Evolutionary conservation across 2,329 filamentous ascomycete genomes (phyloP).

Genomic region (Aspergillus sergii): DNA sequence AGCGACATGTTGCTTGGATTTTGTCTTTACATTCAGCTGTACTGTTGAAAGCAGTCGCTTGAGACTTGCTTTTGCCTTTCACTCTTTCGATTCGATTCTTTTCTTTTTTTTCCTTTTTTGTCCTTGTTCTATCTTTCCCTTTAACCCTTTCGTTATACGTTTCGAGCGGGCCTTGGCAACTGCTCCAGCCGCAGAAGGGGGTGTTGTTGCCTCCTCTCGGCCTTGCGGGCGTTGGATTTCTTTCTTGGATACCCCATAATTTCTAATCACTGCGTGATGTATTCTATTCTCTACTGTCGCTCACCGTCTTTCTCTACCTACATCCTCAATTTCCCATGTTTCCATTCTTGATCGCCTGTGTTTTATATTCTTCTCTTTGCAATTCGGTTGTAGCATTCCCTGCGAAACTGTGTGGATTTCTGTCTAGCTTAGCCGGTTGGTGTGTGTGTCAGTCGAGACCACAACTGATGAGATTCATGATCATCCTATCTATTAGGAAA

Average conservation of each 20-base stretch:
- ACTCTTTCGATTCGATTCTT: slow-evolving; percentile 16
- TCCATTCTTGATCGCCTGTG: background rate
- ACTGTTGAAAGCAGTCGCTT: background rate
- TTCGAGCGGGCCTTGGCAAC: slow-evolving; percentile 20
- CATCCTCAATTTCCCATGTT: background rate
- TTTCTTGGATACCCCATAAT: slow-evolving; percentile 30
- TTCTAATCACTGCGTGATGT: slow-evolving; percentile 27
- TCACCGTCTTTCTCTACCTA: background rate
- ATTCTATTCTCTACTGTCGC: slow-evolving; percentile 10
- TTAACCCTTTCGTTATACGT: slow-evolving; percentile 7
- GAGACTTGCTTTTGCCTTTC: background rate
- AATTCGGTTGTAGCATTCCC: slow-evolving; percentile 11
- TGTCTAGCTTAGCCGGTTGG: slow-evolving; percentile 10
- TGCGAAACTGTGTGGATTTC: slow-evolving; percentile 2
- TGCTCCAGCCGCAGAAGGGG: slow-evolving; percentile 9
- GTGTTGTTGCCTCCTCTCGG: slow-evolving; percentile 4
- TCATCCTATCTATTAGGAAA: slow-evolving; percentile 17
- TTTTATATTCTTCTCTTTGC: background rate
- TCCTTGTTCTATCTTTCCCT: background rate
- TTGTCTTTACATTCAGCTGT: background rate
- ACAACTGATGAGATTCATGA: slow-evolving; percentile 26
- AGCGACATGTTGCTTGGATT: slow-evolving; percentile 1
- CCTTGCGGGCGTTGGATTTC: slow-evolving; percentile 22
- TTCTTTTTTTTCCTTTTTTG: slow-evolving; percentile 8
- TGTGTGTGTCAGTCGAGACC: slow-evolving; percentile 13